phyloP scores from a whole-genome alignment of 345 rosid genomes.

The Physaria fendleri region DNA sequence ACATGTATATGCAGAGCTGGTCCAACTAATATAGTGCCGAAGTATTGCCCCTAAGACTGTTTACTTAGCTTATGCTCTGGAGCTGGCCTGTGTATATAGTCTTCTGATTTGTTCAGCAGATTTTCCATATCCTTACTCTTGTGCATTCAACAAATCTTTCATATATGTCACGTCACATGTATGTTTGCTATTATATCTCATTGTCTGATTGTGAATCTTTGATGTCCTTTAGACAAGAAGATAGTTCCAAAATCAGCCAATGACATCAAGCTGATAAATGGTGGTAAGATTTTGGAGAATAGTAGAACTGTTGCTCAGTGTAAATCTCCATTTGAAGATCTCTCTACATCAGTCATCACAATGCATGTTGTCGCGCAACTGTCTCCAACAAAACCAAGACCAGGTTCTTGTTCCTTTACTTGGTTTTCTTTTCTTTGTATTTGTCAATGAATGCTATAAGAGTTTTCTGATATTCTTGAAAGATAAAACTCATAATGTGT shows the following conservation, averaged over 20 bases:
- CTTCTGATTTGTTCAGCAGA: no score
- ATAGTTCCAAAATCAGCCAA: conserved; percentile 67
- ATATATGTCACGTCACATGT: conserved; percentile 5
- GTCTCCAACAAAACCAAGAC: conserved; percentile 58
- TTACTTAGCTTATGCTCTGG: no score
- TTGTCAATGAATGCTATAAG: neutral
- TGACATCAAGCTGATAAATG: conserved; percentile 84
- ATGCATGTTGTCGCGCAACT: conserved; percentile 98
- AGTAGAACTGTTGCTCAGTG: conserved; percentile 83
- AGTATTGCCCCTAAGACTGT: no score
- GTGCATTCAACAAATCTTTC: neutral
- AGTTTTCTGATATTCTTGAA: neutral
- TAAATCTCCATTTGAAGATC: conserved; percentile 70
- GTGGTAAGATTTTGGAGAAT: conserved; percentile 86
- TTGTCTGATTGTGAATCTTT: neutral
- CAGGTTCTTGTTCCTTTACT: conserved; percentile 31
- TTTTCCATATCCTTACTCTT: neutral
- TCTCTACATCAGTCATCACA: conserved; percentile 60
- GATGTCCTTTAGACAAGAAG: conserved; percentile 49
- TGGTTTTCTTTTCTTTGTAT: neutral
- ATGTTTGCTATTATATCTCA: neutral
- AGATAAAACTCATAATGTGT: neutral
- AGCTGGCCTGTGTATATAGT: no score
- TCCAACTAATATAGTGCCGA: no score
- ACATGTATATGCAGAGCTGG: no score